Evolutionary conservation across 2,329 filamentous ascomycete species (phyloP).

Genomic region (Pseudocercospora musae): DNA sequence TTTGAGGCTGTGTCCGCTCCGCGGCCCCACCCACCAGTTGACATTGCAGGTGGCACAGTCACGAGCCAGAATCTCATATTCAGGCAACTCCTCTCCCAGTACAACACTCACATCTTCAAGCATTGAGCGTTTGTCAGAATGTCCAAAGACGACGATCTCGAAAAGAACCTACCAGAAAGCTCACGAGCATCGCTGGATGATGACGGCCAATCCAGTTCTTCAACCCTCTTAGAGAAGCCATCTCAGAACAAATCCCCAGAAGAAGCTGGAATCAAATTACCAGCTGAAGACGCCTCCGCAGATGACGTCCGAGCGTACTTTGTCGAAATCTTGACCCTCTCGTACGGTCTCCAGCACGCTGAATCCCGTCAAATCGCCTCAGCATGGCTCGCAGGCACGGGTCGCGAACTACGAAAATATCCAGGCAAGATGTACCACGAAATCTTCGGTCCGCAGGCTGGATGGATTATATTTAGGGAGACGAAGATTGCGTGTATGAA

Average conservation of each 20-base stretch:
- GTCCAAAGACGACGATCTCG: not conserved
- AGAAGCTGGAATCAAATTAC: not conserved
- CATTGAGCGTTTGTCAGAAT: not conserved
- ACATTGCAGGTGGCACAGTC: not conserved
- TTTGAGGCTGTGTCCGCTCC: not conserved
- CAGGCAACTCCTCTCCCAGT: not conserved
- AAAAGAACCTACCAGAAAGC: not conserved
- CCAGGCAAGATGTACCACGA: slow-evolving; percentile 14
- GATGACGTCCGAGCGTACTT: not conserved
- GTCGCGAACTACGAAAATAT: slow-evolving; percentile 17
- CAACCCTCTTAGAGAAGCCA: not conserved
- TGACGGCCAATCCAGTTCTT: not conserved
- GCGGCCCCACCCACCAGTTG: not conserved
- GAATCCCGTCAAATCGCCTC: slow-evolving; percentile 12
- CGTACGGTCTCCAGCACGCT: not conserved
- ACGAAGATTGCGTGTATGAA: slow-evolving; percentile 2
- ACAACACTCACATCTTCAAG: not conserved
- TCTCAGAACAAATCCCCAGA: not conserved
- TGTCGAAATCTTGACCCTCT: not conserved
- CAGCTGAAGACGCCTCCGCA: not conserved
- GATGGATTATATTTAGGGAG: slow-evolving; percentile 14
- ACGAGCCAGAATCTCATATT: not conserved
- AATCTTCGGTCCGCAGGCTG: slow-evolving; percentile 17
- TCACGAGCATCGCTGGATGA: not conserved
- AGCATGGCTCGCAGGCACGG: slow-evolving; percentile 20